Evolutionary conservation across 2,329 filamentous ascomycete species (phyloP), one percentile per base, ranked within the genome.

Genomic region (Beauveria medogensis): DNA sequence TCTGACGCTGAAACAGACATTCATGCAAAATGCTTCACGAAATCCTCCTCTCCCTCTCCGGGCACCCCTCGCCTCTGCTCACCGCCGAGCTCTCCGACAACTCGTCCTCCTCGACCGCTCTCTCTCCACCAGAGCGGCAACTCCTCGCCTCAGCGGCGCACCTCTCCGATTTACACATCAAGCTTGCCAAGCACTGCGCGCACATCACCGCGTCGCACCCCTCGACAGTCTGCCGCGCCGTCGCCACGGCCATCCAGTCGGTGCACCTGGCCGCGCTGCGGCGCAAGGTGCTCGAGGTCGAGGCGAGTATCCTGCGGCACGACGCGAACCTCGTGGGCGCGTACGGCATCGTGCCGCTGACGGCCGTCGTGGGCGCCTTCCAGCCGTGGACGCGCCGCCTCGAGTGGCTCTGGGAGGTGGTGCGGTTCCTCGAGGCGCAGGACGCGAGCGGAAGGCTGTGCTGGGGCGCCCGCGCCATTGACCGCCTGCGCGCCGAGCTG

Each of bases 31-130:
- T 99, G 94, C 90, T 99, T 74, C 94, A 97, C 84, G 94, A 99
- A 81, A 91, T 99, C 78, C 86, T 97, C 75, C 88, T 99, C 75
- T 93, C 92, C 74, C 87, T 97, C 75, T 95, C 92, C 69, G 93
- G 94, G 67, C 91, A 97, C 77, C 89, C 90, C 65, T 97, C 93
- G 65, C 89, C 92, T 67, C 84, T 97, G 71, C 89, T 97, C 77
- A 82, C 83, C 72, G 71, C 77, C 67, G 72, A 78, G 60, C 52
- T 59, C 67, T 70, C 75, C 68, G 74, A 78, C 67, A 78, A 77
- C 65, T 72, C 77, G 70, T 22, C 26, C 7, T 74, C 75, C 67
- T 72, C 78, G 58, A 69, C 75, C 69, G 72, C 78, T 70, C 73
- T 88, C 70, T 90, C 92, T 51, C 88, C 91, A 44, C 86, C 92